Evolutionary conservation across 176 grass and related monocot genomes (phyloP), one percentile per base, ranked within the genome.

Genomic region (Chloris gayana): DNA sequence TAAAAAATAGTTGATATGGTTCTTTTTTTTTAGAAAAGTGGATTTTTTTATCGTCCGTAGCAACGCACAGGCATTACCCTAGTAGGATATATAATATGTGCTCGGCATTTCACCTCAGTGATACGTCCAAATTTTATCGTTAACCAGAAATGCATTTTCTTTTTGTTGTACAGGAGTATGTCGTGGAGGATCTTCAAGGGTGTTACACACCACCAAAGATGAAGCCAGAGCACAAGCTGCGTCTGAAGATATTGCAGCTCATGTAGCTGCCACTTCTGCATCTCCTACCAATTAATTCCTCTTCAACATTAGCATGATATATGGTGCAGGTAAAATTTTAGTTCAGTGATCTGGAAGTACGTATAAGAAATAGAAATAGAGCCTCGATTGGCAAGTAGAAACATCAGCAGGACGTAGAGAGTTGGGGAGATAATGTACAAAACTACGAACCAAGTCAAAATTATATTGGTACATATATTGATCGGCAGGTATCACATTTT

Each of bases 171-270:
- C 72, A 96, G 87, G 93, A 96, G 39, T 96, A 92, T 75, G 88
- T 92, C 3, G 90, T 97, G 49, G 76, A 85, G 78, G 93, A 97
- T 46, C 88, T 97, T 3, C 35, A 6, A 6, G 93, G 88, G 10
- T 81, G n/a, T n/a, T n/a, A n/a, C n/a, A n/a, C n/a, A n/a, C n/a
- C n/a, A n/a, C n/a, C n/a, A n/a, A n/a, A n/a, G 75, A 82, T 92
- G 87, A 83, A 96, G 26, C 70, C 82, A 7, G 90, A 92, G 72
- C 93, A 90, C 0, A 90, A 96, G 77, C 77, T 82, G 30, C 90
- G 85, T 26, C 69, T 96, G 59, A 92, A 89, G 53, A 77, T 84
- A 72, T 64, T 96, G 62, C 81, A 85, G 31, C 93, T 92, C 67
- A 50, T 96, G 57, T 92, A 96, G 74, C 29, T 75, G 68, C 18